Percentiles rank a stretch among this genome's conserved stretches.
phyloP scores from a whole-genome alignment of 371 early-diverging fungal species.

The Neoconidiobolus thromboides region DNA sequence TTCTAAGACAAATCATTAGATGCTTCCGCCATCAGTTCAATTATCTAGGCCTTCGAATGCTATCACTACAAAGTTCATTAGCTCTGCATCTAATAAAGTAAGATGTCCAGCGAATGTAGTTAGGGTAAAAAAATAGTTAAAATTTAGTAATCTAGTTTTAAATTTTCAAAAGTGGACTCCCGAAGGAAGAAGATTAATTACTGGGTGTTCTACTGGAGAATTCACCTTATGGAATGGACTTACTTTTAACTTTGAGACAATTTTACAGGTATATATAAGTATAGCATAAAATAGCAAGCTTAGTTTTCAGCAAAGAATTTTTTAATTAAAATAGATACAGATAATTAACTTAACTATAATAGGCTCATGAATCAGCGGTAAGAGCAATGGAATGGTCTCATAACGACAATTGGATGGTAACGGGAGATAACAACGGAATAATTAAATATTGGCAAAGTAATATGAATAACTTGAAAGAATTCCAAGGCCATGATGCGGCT shows the following conservation, averaged over 20 bases:
- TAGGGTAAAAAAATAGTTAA: slow-evolving; percentile 28
- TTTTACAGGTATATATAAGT: slow-evolving; percentile 55
- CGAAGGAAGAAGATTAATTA: slow-evolving; percentile 94
- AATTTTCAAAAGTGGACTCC: slow-evolving; percentile 74
- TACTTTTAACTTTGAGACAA: slow-evolving; percentile 99
- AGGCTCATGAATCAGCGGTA: slow-evolving; percentile 91
- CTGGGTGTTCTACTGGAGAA: slow-evolving; percentile 96
- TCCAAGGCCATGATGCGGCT: slow-evolving; percentile 85
- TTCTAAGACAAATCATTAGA: neutral
- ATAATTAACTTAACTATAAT: neutral
- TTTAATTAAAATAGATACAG: no score
- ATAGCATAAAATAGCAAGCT: neutral
- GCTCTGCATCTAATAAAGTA: slow-evolving; percentile 94
- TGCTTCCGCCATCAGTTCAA: slow-evolving; percentile 3
- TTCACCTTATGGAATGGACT: slow-evolving; percentile 99
- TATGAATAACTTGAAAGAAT: slow-evolving; percentile 92
- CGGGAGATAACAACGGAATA: slow-evolving; percentile 87
- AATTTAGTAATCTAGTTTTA: neutral
- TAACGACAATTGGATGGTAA: slow-evolving; percentile 91
- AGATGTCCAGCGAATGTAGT: slow-evolving; percentile 92
- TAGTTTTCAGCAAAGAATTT: neutral
- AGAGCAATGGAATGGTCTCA: slow-evolving; percentile 97
- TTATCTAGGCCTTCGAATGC: slow-evolving; percentile 20
- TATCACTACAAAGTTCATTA: slow-evolving; percentile 83
- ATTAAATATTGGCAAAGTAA: slow-evolving; percentile 99